Conservation (phyloP, 192 early-diverging fungal species). For the Backusella circina region DNA sequence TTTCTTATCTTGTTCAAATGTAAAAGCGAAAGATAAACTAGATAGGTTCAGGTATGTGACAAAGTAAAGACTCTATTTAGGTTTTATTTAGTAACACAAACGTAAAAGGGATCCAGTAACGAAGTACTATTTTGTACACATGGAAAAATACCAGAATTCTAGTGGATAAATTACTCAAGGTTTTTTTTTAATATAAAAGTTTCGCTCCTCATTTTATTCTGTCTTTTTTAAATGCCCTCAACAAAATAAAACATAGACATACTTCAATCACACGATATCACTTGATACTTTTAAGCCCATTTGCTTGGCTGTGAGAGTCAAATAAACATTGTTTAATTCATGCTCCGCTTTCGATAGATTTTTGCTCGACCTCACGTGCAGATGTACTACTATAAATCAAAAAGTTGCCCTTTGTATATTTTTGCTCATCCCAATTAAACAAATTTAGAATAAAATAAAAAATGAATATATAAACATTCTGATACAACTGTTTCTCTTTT, state of each 20-base stretch:
- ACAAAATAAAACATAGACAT: not conserved
- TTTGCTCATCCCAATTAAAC: not conserved
- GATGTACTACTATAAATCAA: not conserved
- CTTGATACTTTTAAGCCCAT: constrained; percentile 5
- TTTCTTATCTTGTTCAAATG: not conserved
- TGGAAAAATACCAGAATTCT: not conserved
- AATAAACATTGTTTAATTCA: not conserved
- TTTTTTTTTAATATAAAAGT: not conserved
- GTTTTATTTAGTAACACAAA: not conserved
- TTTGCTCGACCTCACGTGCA: not conserved
- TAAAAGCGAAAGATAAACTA: not conserved
- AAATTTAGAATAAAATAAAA: not conserved
- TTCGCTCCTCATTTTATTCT: not conserved
- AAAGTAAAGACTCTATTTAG: not conserved
- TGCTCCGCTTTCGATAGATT: not conserved
- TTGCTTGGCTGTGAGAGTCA: not conserved
- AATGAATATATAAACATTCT: constrained; percentile 7
- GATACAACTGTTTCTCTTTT: not conserved
- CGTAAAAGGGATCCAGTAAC: not conserved
- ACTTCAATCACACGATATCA: not conserved
- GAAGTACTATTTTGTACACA: not conserved
- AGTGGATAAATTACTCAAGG: not conserved
- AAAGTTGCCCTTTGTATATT: not conserved
- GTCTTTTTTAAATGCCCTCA: not conserved
- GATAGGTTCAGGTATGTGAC: not conserved